Evolutionary conservation across 1,284 basidiomycete species (phyloP), one percentile per base, ranked within the genome.

Genomic region (Ustilago tritici): DNA sequence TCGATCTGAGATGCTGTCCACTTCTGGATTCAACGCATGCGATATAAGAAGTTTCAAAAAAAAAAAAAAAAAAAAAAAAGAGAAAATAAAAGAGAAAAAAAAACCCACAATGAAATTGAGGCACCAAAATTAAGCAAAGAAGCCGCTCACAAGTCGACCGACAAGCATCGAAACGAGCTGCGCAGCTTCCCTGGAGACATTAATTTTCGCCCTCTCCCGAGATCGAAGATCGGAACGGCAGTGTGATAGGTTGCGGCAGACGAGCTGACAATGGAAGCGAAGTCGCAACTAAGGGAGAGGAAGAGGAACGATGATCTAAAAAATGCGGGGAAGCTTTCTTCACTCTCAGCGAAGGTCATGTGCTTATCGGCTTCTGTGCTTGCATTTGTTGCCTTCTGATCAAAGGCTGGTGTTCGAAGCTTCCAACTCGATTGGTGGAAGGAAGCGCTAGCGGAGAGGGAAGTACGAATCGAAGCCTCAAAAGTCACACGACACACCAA

Each of bases 401-500:
- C 49, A 7, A 17, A 2, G 28, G 11, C n/a, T 12, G 49, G 31
- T 50, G 49, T 10, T 50, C 49, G 49, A 50, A 14, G 15, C 11
- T 17, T 40, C 38, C 8, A 49, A 11, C 11, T 9, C 31, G 23
- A 41, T 28, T 28, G 23, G 40, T 17, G 15, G 9, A 17, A 17
- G n/a, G 43, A 19, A 46, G n/a, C 7, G n/a, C 7, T 46, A 46
- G 43, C 31, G 15, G 31, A 9, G 31, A 50, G 28, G 49, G 28
- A 32, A 15, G 12, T 7, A 19, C 43, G 17, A 6, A 15, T 17
- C 19, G 43, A 19, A 19, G 43, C 43, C 17, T 46, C 19, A 19
- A 19, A 34, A 52, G 52, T 54, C 52, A 19, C 52, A 54, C 52
- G 52, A 54, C 52, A 54, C n/a, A 54, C 52, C 23, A 28, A 28